Conservation (phyloP, 2,329 filamentous ascomycete genomes). For the Colletotrichum simmondsii region DNA sequence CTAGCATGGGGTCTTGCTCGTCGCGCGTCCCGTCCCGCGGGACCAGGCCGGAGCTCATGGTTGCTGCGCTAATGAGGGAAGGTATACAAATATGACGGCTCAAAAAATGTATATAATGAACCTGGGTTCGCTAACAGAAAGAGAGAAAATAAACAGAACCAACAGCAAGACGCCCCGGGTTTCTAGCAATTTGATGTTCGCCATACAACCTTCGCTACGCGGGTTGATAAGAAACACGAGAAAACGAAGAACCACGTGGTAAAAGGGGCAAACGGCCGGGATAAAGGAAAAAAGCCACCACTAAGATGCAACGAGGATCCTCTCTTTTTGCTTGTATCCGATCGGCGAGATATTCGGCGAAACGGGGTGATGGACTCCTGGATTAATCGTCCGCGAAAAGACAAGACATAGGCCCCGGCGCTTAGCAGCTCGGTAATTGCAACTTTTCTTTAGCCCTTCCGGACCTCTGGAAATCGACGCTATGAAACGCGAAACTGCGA, state of each 20-base stretch:
- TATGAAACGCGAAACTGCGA: neutral
- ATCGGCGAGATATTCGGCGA: constrained; percentile 2
- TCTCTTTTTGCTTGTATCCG: constrained; percentile 26
- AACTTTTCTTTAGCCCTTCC: neutral
- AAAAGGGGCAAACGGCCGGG: constrained; percentile 23
- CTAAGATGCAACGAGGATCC: constrained; percentile 9
- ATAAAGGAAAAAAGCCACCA: constrained; percentile 2
- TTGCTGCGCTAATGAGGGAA: neutral
- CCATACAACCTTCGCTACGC: constrained; percentile 17
- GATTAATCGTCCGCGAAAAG: neutral
- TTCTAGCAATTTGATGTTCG: constrained; percentile 1
- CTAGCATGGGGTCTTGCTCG: constrained; percentile 30
- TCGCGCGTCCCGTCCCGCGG: constrained; percentile 32
- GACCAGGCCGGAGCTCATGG: constrained; percentile 27
- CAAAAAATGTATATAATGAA: constrained; percentile 13
- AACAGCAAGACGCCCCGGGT: constrained; percentile 4
- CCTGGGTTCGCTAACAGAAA: neutral
- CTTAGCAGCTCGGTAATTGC: constrained; percentile 4
- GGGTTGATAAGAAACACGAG: constrained; percentile 12
- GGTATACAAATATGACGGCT: neutral
- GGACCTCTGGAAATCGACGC: constrained; percentile 1
- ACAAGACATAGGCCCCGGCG: neutral
- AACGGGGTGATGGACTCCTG: constrained; percentile 8
- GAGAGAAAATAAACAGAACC: constrained; percentile 4
- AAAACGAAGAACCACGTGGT: constrained; percentile 13